Conservation (phyloP, 768 basidiomycete genomes). For the Mrakia blollopis region DNA sequence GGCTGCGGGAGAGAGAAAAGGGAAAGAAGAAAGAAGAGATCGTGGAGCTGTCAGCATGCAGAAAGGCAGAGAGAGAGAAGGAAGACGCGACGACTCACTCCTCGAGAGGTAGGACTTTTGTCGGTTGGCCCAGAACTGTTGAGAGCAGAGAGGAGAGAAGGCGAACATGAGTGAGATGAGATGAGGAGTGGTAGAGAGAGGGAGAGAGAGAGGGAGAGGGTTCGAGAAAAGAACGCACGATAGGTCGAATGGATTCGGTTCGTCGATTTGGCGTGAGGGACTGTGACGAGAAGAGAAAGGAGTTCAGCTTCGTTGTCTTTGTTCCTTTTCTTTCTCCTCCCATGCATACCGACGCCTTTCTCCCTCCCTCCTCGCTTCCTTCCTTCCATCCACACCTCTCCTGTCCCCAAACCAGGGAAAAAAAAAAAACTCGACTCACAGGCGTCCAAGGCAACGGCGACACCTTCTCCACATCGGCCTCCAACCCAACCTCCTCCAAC, state of each 20-base stretch:
- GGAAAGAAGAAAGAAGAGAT: not conserved
- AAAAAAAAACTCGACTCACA: constrained; percentile 53
- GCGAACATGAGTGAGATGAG: not conserved
- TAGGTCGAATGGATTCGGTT: constrained; percentile 87
- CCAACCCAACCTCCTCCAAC: constrained; percentile 74
- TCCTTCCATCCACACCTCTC: not conserved
- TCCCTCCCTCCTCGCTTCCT: too few species aligned
- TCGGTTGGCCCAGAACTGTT: constrained; percentile 65
- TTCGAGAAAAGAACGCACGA: constrained; percentile 45
- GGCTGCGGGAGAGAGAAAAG: constrained; percentile 41
- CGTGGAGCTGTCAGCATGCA: too few species aligned
- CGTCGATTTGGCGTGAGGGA: constrained; percentile 88
- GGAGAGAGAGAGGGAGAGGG: not conserved
- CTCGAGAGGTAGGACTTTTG: constrained; percentile 90
- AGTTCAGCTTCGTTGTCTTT: not conserved
- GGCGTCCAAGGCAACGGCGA: constrained; percentile 98
- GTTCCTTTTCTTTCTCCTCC: not conserved
- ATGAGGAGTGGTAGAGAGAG: not conserved
- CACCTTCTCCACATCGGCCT: constrained; percentile 80
- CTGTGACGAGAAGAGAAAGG: constrained; percentile 46
- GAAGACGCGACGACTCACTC: constrained; percentile 43
- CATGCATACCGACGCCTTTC: too few species aligned
- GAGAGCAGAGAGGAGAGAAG: not conserved
- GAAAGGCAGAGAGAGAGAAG: not conserved
- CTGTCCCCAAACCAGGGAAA: not conserved